A percentile compares a stretch with the other conserved stretches of the same genome.
These are phyloP conservation scores for Plantago elongata DNA, from an alignment of 257 asterid genomes.

Conservation along the genomic window DNA sequence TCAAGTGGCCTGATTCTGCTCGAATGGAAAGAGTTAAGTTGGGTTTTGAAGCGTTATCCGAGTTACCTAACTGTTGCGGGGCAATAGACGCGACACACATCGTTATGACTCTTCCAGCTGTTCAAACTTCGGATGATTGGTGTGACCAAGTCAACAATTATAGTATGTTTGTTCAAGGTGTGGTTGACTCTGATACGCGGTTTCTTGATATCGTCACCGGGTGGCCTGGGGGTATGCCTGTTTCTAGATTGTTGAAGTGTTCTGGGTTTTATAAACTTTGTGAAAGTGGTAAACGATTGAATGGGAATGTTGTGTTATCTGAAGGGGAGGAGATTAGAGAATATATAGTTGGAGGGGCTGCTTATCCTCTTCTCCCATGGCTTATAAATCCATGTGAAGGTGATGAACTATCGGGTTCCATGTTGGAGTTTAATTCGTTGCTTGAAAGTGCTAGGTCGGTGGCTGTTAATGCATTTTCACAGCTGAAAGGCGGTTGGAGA, in stretches of 20 bases:
- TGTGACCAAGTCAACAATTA: slow-evolving; percentile 82
- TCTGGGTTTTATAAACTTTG: slow-evolving; percentile 81
- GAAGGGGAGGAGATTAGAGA: slow-evolving; percentile 57
- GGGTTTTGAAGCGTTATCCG: slow-evolving; percentile 47
- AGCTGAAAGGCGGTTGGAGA: slow-evolving; percentile 92
- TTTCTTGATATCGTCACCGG: slow-evolving; percentile 86
- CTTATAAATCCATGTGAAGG: slow-evolving; percentile 66
- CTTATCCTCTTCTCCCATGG: slow-evolving; percentile 95
- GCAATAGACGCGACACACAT: slow-evolving; percentile 88
- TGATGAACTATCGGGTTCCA: slow-evolving; percentile 28
- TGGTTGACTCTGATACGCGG: slow-evolving; percentile 62
- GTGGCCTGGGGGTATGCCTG: slow-evolving; percentile 97
- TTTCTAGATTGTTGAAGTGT: slow-evolving; percentile 59
- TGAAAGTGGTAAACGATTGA: slow-evolving; percentile 60
- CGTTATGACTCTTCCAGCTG: slow-evolving; percentile 91
- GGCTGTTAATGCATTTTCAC: slow-evolving; percentile 61
- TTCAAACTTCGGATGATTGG: slow-evolving; percentile 94
- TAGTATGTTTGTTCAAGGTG: slow-evolving; percentile 90
- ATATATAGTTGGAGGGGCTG: slow-evolving; percentile 64
- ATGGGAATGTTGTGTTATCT: slow-evolving; percentile 28
- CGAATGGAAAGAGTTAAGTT: slow-evolving; percentile 49
- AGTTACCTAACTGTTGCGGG: slow-evolving; percentile 92
- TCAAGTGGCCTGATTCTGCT: slow-evolving; percentile 66
- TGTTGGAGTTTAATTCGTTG: slow-evolving; percentile 33
- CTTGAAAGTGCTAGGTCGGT: slow-evolving; percentile 53